These are phyloP conservation scores for Dactylonectria estremocensis DNA, from an alignment of 2,329 filamentous ascomycete genomes.

Conservation along the genomic window DNA sequence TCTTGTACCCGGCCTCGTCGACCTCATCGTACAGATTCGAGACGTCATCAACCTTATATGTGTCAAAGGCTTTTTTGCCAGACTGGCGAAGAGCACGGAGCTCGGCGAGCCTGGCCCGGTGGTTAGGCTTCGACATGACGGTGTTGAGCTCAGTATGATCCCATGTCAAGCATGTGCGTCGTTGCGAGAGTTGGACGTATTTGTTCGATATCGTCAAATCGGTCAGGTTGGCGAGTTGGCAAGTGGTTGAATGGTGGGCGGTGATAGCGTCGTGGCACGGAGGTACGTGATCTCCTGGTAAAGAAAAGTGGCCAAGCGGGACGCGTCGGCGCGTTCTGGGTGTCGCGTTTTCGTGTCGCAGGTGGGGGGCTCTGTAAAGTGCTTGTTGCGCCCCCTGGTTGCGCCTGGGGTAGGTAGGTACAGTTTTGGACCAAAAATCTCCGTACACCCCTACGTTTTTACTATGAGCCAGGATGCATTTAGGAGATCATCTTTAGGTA, in stretches of 20 bases:
- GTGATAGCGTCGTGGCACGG: neutral
- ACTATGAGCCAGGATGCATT: too few relatives aligned
- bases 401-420: too few relatives aligned
- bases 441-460: too few relatives aligned
- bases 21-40: conserved; percentile 94
- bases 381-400: conserved; percentile 3
- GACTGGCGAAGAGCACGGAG: conserved; percentile 86
- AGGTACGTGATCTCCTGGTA: conserved; percentile 20
- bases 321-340: conserved; percentile 24
- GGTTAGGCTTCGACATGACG: conserved; percentile 56
- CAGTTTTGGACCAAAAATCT: too few relatives aligned
- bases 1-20: conserved; percentile 97
- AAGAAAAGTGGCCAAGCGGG: conserved; percentile 29
- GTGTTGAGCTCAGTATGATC: conserved; percentile 36
- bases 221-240: conserved; percentile 15
- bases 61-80: conserved; percentile 91
- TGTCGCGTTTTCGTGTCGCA: conserved; percentile 15
- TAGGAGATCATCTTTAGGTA: too few relatives aligned
- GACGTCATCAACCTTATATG: conserved; percentile 89
- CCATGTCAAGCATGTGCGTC: conserved; percentile 38
- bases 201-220: conserved; percentile 12
- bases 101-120: conserved; percentile 77
- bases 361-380: conserved; percentile 29
- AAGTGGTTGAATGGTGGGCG: neutral
- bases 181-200: neutral